Conservation (phyloP, 2,329 filamentous ascomycete genomes). For the Botrytis elliptica region DNA sequence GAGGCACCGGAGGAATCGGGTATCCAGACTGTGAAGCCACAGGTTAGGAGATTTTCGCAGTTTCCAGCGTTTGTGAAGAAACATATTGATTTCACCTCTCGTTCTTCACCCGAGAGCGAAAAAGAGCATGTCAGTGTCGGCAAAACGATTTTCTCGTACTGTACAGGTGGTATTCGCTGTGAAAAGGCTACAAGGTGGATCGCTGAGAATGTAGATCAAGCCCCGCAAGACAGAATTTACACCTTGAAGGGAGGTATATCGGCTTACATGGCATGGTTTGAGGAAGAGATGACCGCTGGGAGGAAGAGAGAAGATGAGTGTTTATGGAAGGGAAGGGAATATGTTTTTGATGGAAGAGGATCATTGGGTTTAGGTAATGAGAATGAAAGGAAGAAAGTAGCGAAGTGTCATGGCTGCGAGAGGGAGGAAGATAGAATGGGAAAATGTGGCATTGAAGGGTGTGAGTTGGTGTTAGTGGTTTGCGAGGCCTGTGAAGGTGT, state of each 20-base stretch:
- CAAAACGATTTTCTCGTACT: constrained; percentile 38
- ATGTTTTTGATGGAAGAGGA: constrained; percentile 40
- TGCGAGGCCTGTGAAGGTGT: constrained; percentile 34
- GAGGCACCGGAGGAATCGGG: constrained; percentile 31
- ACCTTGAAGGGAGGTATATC: constrained; percentile 39
- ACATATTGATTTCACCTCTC: constrained; percentile 20
- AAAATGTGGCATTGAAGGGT: constrained; percentile 36
- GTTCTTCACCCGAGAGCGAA: background rate
- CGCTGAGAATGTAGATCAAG: constrained; percentile 32
- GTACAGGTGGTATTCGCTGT: constrained; percentile 40
- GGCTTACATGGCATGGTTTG: constrained; percentile 39
- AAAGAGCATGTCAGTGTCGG: constrained; percentile 3
- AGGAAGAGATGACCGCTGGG: constrained; percentile 36
- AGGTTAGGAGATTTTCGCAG: constrained; percentile 38
- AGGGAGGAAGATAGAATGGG: constrained; percentile 33
- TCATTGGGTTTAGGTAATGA: constrained; percentile 29
- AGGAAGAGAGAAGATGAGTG: constrained; percentile 33
- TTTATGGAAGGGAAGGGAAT: constrained; percentile 39
- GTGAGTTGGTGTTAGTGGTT: constrained; percentile 38
- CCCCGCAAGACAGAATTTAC: constrained; percentile 31
- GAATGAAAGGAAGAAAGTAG: constrained; percentile 29
- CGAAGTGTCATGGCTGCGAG: constrained; percentile 36
- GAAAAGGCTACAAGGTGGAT: constrained; percentile 39
- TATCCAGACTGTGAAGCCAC: constrained; percentile 35
- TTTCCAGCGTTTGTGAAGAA: constrained; percentile 39